A percentile compares a stretch with the other conserved stretches of the same genome.
Evolutionary conservation across 108 stramenopile genomes (phyloP).

Genomic region (Skeletonema potamos): DNA sequence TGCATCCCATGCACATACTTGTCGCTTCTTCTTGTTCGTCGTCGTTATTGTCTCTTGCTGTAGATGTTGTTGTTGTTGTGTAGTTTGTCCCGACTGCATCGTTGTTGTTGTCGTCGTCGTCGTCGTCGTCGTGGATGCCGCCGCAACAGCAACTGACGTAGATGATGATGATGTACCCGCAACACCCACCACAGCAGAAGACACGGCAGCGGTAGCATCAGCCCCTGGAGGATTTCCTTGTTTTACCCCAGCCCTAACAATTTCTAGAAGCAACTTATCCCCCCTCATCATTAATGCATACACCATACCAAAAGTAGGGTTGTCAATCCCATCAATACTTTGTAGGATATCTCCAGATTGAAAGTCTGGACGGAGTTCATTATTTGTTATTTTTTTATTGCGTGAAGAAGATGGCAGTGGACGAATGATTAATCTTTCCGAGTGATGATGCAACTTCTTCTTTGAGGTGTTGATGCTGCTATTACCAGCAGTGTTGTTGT

Average conservation of each 20-base stretch:
- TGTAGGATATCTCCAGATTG: conserved; percentile 3
- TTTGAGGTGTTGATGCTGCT: too few relatives aligned
- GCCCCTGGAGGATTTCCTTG: too few relatives aligned
- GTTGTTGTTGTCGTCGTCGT: background rate
- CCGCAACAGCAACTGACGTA: background rate
- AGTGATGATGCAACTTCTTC: background rate
- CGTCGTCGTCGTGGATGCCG: background rate
- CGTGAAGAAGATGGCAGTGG: background rate
- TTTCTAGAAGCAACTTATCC: conserved; percentile 12
- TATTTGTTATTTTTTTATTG: background rate
- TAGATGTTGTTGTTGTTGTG: background rate
- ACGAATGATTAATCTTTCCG: background rate
- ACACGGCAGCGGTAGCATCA: too few relatives aligned
- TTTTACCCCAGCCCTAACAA: background rate
- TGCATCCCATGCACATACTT: background rate
- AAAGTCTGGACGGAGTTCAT: background rate
- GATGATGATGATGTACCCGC: too few relatives aligned
- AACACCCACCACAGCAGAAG: too few relatives aligned
- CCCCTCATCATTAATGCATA: conserved; percentile 17
- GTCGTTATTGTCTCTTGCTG: background rate
- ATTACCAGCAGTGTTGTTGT: background rate
- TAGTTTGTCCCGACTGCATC: background rate
- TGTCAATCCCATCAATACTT: conserved; percentile 6
- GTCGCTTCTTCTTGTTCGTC: background rate
- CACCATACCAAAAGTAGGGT: conserved; percentile 11